phyloP scores from a whole-genome alignment of 495 filamentous ascomycete genomes.

The Bryoglossum gracile region DNA sequence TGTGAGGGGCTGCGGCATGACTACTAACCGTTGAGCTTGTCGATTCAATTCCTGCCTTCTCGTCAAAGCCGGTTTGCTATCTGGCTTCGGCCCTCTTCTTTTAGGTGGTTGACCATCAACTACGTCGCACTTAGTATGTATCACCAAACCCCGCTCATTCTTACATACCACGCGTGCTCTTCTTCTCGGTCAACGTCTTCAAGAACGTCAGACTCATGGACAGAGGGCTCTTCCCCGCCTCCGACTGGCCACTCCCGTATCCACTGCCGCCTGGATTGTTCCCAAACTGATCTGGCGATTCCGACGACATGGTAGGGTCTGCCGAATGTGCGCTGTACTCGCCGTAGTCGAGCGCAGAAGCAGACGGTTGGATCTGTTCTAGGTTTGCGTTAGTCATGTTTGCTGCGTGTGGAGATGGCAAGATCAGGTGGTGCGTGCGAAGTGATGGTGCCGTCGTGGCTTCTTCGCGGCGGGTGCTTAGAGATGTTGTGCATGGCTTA shows the following conservation, averaged over 20 bases:
- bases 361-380: neutral
- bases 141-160: neutral
- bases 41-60: constrained; percentile 89
- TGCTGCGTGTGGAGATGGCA: neutral
- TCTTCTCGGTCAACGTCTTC: constrained; percentile 55
- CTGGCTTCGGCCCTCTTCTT: constrained; percentile 87
- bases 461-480: neutral
- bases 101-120: constrained; percentile 82
- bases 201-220: constrained; percentile 50
- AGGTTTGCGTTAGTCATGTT: constrained; percentile 17
- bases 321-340: constrained; percentile 1
- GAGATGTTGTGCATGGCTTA: constrained; percentile 19
- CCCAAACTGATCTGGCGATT: constrained; percentile 24
- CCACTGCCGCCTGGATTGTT: constrained; percentile 19
- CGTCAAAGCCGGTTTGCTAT: constrained; percentile 93
- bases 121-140: constrained; percentile 5
- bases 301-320: constrained; percentile 18
- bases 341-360: neutral
- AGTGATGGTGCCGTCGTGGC: neutral
- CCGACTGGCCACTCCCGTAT: constrained; percentile 25
- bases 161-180: constrained; percentile 45
- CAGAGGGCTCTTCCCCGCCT: constrained; percentile 44
- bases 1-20: neutral
- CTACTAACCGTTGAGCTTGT: constrained; percentile 80
- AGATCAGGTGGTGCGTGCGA: neutral